A percentile compares a stretch with the other conserved stretches of the same genome.
Conservation (phyloP, 228 moss, liverwort and hornwort genomes). For the Sphagnum magellanicum region DNA sequence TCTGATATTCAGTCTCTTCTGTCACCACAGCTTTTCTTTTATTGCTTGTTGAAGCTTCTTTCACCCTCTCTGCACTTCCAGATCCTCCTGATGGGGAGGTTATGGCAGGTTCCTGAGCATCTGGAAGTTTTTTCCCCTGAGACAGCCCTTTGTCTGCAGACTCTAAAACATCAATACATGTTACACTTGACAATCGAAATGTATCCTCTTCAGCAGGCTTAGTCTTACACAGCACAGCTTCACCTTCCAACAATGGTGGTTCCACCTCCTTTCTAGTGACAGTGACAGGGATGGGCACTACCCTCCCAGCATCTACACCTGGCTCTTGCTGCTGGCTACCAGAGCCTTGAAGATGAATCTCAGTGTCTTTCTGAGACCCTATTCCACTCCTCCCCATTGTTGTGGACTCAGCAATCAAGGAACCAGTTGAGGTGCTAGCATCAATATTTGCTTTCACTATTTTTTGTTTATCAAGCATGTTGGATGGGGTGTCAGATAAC, state of each 20-base stretch:
- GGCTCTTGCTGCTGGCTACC: slow-evolving; percentile 36
- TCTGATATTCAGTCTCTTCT: slow-evolving; percentile 79
- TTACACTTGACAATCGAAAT: slow-evolving; percentile 31
- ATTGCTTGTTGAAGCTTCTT: slow-evolving; percentile 34
- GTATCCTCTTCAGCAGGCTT: slow-evolving; percentile 38
- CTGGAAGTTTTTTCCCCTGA: slow-evolving; percentile 33
- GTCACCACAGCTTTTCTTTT: slow-evolving; percentile 61
- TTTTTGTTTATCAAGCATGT: slow-evolving; percentile 26
- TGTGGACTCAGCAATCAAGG: slow-evolving; percentile 69
- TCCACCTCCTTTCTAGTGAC: slow-evolving; percentile 28
- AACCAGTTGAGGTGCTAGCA: slow-evolving; percentile 50
- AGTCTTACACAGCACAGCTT: slow-evolving; percentile 19
- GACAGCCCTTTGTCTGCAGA: slow-evolving; percentile 35
- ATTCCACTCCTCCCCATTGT: slow-evolving; percentile 29
- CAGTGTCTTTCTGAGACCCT: slow-evolving; percentile 22
- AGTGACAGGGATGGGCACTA: slow-evolving; percentile 17
- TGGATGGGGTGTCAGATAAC: slow-evolving; percentile 9
- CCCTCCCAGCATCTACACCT: slow-evolving; percentile 45
- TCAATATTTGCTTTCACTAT: slow-evolving; percentile 30
- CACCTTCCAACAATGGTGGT: slow-evolving; percentile 14
- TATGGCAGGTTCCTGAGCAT: slow-evolving; percentile 63
- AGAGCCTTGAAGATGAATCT: slow-evolving; percentile 15
- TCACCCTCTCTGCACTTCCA: slow-evolving; percentile 55
- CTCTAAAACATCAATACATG: slow-evolving; percentile 15
- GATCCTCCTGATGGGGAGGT: slow-evolving; percentile 80